Conservation (phyloP, 768 basidiomycete genomes). For the Lyophyllum semitale region DNA sequence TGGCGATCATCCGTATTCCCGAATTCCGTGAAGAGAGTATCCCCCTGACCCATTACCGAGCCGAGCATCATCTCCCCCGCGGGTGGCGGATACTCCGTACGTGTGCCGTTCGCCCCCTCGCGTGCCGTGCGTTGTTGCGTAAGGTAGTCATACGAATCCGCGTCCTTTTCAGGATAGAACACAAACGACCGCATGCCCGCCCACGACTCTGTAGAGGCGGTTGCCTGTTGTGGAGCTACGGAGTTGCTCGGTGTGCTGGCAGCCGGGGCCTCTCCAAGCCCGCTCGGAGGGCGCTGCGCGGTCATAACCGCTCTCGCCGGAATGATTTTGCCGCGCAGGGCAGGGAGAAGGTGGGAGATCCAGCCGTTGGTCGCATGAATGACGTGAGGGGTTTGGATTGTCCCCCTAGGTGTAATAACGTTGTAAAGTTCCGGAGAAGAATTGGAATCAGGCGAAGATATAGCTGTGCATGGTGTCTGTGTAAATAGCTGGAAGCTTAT, state of each 20-base stretch:
- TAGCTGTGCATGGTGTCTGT: constrained; percentile 61
- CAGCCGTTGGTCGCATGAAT: constrained; percentile 89
- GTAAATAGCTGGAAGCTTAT: constrained; percentile 62
- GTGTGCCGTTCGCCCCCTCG: not conserved
- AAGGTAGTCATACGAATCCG: constrained; percentile 64
- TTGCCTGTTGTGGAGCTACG: too few relatives aligned
- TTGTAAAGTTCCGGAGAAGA: constrained; percentile 43
- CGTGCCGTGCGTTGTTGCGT: constrained; percentile 50
- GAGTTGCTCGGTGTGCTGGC: not conserved
- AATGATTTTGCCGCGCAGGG: constrained; percentile 62
- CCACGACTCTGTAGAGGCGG: constrained; percentile 27
- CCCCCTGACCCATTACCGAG: constrained; percentile 49
- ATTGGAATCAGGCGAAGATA: constrained; percentile 26
- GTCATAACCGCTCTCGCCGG: constrained; percentile 65
- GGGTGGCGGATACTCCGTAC: constrained; percentile 22
- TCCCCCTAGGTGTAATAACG: constrained; percentile 64
- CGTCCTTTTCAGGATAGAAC: constrained; percentile 47
- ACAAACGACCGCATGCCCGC: constrained; percentile 57
- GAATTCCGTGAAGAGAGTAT: constrained; percentile 31
- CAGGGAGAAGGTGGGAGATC: constrained; percentile 68
- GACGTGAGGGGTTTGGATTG: constrained; percentile 58
- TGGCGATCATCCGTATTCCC: constrained; percentile 40
- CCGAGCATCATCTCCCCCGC: constrained; percentile 66
- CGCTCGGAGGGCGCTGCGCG: constrained; percentile 57
- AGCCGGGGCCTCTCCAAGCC: constrained; percentile 20